phyloP scores from a whole-genome alignment of 2,329 filamentous ascomycete genomes.

The Alternaria sp. region DNA sequence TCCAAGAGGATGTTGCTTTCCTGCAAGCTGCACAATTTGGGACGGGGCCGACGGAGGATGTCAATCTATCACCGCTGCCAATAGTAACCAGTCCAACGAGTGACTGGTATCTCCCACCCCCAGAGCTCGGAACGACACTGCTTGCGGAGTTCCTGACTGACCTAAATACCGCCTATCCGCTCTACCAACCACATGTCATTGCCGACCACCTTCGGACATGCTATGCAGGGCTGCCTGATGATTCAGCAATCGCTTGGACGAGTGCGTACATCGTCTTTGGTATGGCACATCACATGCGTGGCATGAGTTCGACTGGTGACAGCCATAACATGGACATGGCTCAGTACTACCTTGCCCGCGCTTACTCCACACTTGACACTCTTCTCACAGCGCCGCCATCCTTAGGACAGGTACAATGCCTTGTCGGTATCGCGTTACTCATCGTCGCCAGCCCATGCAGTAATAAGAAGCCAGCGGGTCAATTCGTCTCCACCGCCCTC shows the following conservation, averaged over 20 bases:
- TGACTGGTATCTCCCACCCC: constrained; percentile 29
- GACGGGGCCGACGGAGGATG: not conserved
- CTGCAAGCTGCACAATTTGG: constrained; percentile 18
- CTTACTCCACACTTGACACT: constrained; percentile 16
- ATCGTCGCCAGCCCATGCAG: constrained; percentile 18
- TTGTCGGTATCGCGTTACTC: constrained; percentile 26
- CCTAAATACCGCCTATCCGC: constrained; percentile 30
- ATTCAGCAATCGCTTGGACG: constrained; percentile 30
- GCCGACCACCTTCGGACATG: constrained; percentile 33
- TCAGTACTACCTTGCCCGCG: constrained; percentile 27
- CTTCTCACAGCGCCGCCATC: constrained; percentile 26
- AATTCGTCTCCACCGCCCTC: constrained; percentile 32
- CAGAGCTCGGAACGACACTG: constrained; percentile 29
- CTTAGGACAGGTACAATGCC: constrained; percentile 30
- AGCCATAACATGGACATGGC: constrained; percentile 27
- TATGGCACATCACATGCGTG: constrained; percentile 32
- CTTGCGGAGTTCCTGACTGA: constrained; percentile 33
- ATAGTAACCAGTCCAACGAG: constrained; percentile 4
- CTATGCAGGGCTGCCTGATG: constrained; percentile 28
- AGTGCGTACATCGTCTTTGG: constrained; percentile 33
- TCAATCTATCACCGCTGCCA: not conserved
- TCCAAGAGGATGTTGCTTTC: constrained; percentile 22
- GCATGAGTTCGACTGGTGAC: constrained; percentile 27
- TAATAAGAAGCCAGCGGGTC: constrained; percentile 8
- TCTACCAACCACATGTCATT: constrained; percentile 29